Evolutionary conservation across 768 basidiomycete species (phyloP), one percentile per base, ranked within the genome.

Genomic region (Suillus ampliporus): DNA sequence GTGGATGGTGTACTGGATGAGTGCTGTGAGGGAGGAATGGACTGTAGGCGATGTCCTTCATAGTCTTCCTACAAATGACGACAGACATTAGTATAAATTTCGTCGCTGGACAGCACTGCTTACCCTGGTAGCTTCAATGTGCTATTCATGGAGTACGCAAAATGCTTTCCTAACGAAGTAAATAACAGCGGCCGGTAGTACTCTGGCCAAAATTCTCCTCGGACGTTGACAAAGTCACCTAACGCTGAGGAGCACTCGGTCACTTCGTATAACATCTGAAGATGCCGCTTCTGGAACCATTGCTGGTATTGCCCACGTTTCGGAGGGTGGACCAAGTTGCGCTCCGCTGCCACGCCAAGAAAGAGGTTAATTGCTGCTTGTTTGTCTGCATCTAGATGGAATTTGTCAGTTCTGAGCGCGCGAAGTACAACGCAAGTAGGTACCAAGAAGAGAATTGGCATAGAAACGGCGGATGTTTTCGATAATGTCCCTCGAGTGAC

Each of bases 351-450:
- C 4, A 94, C 84, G 41, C 95, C 93, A 4, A 99, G 87, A 76
- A 99, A 99, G n/a, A 98, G 84, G 76, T 99, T 95, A 73, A 98
- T 99, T 7, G 97, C 96, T 10, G 91, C 84, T 77, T 99, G 97
- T 74, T 98, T 99, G 78, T 98, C 97, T 7, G 93, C 94, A 71
- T 99, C 97, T 94, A 64, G 37, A 46, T 28, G 14, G 14, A 19
- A 56, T 31, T 31, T 9, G 7, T 71, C 23, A 69, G 48, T 48
- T 58, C n/a, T n/a, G 60, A 35, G 35, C 17, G 21, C 19, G 10
- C 52, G 5, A 34, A 31, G 21, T 37, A 17, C 9, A 52, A 57
- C 17, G 37, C 17, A 10, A 14, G 43, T 53, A 43, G 62, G 61
- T 47, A 94, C 94, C 94, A 4, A 97, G 83, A 50, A 99, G 80